Percentiles rank a stretch among this genome's conserved stretches.
These are phyloP conservation scores for Xylaria sp. DNA, from an alignment of 2,329 filamentous ascomycete species.

Conservation along the genomic window DNA sequence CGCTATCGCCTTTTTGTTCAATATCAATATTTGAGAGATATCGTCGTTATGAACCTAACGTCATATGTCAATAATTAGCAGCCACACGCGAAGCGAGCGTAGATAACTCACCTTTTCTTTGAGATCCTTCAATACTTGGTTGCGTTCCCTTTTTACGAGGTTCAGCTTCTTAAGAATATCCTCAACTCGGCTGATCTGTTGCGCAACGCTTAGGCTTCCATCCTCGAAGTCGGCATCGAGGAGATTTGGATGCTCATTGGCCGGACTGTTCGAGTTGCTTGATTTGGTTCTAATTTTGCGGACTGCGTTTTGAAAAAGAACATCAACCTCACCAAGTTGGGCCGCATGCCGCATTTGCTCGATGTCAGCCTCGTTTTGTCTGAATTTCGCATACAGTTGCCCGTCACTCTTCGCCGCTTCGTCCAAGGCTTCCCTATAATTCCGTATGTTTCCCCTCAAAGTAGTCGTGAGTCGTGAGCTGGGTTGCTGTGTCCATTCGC, in stretches of 20 bases:
- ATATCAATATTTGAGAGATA: slow-evolving; percentile 94
- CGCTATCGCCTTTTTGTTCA: slow-evolving; percentile 96
- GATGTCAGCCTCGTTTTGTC: slow-evolving; percentile 88
- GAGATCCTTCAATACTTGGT: slow-evolving; percentile 92
- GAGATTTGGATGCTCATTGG: slow-evolving; percentile 75
- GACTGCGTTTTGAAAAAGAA: slow-evolving; percentile 87
- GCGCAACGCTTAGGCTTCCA: slow-evolving; percentile 79
- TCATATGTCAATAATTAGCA: slow-evolving; percentile 41
- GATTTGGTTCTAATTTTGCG: slow-evolving; percentile 76
- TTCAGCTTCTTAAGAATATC: slow-evolving; percentile 91
- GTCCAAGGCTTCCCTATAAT: slow-evolving; percentile 87
- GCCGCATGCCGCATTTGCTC: slow-evolving; percentile 94
- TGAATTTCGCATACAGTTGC: slow-evolving; percentile 82
- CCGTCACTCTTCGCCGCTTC: slow-evolving; percentile 88
- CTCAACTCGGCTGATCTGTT: slow-evolving; percentile 90
- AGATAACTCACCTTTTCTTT: slow-evolving; percentile 85
- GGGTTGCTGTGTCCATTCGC: slow-evolving; percentile 96
- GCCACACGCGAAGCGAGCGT: not conserved
- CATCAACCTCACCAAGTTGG: slow-evolving; percentile 85
- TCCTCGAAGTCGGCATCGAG: slow-evolving; percentile 94
- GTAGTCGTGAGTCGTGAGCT: slow-evolving; percentile 90
- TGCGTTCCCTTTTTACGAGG: slow-evolving; percentile 88
- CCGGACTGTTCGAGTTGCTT: slow-evolving; percentile 70
- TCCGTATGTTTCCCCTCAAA: slow-evolving; percentile 84
- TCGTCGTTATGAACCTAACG: slow-evolving; percentile 92